Base-by-base conservation (phyloP, 768 basidiomycete species). In the Piloderma croceum region DNA sequence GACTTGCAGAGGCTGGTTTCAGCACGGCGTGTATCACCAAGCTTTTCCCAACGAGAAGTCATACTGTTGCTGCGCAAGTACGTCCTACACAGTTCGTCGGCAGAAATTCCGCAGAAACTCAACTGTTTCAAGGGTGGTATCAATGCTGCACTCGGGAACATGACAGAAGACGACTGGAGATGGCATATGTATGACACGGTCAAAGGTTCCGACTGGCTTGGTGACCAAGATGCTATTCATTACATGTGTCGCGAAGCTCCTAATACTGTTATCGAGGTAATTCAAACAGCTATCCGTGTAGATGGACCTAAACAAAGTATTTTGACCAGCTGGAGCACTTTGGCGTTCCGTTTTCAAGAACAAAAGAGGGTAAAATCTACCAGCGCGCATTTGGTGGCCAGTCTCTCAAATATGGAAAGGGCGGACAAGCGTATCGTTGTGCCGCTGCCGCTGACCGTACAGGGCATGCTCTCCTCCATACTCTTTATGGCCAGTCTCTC, bases 241-340 rank as follows among this genome's bases (percentile, higher is more conserved):
- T 99, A 98, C 70, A 99, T 99, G 96, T 96, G 91, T 63, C 75
- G 91, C 25, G 96, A 99, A 64, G 96, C 96, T 31, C 94, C 93
- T 38, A 73, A 81, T 61, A 85, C 88, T 24, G 93, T 97, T 48
- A 80, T 93, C 37, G 93, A 97, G 77, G 92, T 86, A 41, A 24
- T 68, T 44, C 18, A 18, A 29, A 19, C 11, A n/a, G 34, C 22
- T 13, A 9, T 36, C 7, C 3, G 21, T 13, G 12, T 38, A 15
- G 27, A 7, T 19, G 31, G 20, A 29, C 42, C 18, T 32, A 19
- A n/a, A 31, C 34, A 21, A 13, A 23, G 36, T 36, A 21, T 31
- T 43, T 37, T 35, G 39, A 22, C 3, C 56, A 99, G 92, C 82
- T 98, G 44, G 96, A 99, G 64, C 96, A 97, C 69, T 98, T 84